phyloP scores from a whole-genome alignment of 2,329 filamentous ascomycete species.

The Aspergillus jensenii region DNA sequence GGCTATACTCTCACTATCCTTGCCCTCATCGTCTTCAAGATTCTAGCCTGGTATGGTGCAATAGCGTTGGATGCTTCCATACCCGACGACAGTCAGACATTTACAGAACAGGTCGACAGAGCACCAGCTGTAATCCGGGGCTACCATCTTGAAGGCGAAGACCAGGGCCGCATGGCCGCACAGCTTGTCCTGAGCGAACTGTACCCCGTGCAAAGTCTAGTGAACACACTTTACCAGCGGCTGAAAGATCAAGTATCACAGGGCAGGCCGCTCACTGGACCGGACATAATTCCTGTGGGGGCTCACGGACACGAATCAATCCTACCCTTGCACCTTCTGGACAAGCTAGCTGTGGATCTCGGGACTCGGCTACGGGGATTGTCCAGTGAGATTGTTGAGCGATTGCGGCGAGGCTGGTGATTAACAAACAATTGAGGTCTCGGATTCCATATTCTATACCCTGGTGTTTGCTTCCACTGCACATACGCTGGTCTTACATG shows the following conservation, averaged over 20 bases:
- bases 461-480: neutral
- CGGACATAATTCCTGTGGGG: neutral
- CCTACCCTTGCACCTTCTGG: neutral
- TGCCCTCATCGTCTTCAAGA: neutral
- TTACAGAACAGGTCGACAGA: neutral
- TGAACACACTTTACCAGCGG: slow-evolving; percentile 3
- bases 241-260: neutral
- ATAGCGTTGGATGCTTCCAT: neutral
- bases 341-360: neutral
- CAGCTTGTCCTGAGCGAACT: slow-evolving; percentile 8
- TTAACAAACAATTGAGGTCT: neutral
- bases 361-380: neutral
- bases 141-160: neutral
- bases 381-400: slow-evolving; percentile 2
- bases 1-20: slow-evolving; percentile 1
- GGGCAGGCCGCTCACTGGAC: neutral
- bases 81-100: neutral
- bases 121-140: neutral
- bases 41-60: slow-evolving; percentile 3
- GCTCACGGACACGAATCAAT: neutral
- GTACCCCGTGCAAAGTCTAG: slow-evolving; percentile 1
- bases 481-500: neutral
- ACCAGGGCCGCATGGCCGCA: slow-evolving; percentile 6
- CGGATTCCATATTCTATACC: neutral
- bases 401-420: neutral